phyloP scores from a whole-genome alignment of 2,329 filamentous ascomycete species.

The Fulvia fulva region DNA sequence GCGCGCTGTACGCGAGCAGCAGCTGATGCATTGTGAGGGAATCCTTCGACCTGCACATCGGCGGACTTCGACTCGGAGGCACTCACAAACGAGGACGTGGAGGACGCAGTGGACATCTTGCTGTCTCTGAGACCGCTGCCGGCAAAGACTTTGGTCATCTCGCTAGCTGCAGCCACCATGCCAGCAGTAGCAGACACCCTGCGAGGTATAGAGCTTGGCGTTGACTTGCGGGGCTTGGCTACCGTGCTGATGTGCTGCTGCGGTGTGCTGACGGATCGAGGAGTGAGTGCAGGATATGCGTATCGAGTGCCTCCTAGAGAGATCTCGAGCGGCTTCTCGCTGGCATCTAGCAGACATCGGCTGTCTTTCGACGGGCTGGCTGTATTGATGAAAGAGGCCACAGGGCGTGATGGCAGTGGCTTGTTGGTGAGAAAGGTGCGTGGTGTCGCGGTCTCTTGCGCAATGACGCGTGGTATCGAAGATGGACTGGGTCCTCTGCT shows the following conservation, averaged over 20 bases:
- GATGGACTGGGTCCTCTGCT: constrained; percentile 9
- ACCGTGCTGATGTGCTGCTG: background rate
- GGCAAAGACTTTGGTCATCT: constrained; percentile 3
- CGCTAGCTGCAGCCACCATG: background rate
- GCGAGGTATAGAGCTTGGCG: constrained; percentile 10
- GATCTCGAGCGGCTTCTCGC: constrained; percentile 28
- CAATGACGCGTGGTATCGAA: background rate
- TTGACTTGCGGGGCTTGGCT: background rate
- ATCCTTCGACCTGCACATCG: background rate
- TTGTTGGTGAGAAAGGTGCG: constrained; percentile 27
- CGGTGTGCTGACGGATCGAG: constrained; percentile 15
- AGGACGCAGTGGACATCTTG: constrained; percentile 10
- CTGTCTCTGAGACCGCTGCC: background rate
- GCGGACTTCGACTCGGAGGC: constrained; percentile 1
- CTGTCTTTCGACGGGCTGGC: constrained; percentile 35
- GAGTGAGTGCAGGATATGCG: constrained; percentile 24
- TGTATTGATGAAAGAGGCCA: constrained; percentile 31
- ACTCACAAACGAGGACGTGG: constrained; percentile 13
- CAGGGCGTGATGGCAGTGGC: constrained; percentile 38
- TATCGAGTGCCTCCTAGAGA: constrained; percentile 7
- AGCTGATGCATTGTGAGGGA: background rate
- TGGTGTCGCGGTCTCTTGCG: background rate
- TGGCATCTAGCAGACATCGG: constrained; percentile 39
- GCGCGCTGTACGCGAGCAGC: background rate
- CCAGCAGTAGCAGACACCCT: constrained; percentile 4